These are phyloP conservation scores for Mollisia scopiformis DNA, from an alignment of 2,329 filamentous ascomycete species.

Conservation along the genomic window DNA sequence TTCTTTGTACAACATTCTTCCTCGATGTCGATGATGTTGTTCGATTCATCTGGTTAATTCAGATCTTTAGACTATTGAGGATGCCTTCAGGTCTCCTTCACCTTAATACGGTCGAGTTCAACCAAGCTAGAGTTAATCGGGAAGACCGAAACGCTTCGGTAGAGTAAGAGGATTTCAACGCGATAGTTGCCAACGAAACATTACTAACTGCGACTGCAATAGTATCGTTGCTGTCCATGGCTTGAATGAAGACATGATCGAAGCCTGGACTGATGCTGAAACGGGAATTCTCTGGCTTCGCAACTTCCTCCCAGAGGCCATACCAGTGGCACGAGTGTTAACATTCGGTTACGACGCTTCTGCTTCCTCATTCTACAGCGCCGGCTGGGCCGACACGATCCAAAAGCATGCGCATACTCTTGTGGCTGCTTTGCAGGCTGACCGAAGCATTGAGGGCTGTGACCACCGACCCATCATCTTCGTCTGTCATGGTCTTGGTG, in stretches of 20 bases:
- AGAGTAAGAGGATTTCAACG: no score
- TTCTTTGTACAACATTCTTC: no score
- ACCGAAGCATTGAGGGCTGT: neutral
- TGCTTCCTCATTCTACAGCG: neutral
- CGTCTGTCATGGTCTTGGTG: neutral
- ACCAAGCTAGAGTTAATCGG: no score
- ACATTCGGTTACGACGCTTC: neutral
- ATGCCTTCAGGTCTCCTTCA: no score
- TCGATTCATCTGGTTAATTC: no score
- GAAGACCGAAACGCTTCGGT: no score
- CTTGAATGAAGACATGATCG: neutral
- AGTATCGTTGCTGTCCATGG: neutral
- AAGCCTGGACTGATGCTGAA: neutral
- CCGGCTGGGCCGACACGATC: no score
- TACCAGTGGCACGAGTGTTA: neutral
- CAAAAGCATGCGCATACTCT: neutral
- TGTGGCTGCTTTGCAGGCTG: neutral
- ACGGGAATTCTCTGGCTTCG: neutral
- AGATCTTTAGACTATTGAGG: no score
- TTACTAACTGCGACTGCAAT: no score
- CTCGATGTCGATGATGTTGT: no score
- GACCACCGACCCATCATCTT: neutral
- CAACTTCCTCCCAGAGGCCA: neutral
- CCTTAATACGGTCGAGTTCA: no score
- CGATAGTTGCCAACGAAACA: no score